A percentile compares a stretch with the other conserved stretches of the same genome.
These are phyloP conservation scores for Hymenotorrendiella dingleyae DNA, from an alignment of 2,329 filamentous ascomycete species.

Conservation along the genomic window DNA sequence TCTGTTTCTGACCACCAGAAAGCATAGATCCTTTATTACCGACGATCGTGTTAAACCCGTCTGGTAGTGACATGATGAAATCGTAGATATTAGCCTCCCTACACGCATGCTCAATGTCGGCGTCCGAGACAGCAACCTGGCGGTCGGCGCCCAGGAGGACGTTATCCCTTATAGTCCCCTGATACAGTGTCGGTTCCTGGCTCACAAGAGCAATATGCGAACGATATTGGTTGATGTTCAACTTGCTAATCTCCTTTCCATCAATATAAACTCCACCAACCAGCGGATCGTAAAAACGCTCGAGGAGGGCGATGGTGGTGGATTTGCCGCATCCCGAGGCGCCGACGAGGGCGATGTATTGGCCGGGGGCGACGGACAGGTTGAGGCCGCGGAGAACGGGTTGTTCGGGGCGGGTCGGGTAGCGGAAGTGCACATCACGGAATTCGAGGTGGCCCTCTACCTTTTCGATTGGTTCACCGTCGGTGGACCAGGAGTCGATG, in stretches of 20 bases:
- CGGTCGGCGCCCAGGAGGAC: slow-evolving; percentile 71
- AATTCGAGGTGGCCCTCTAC: slow-evolving; percentile 82
- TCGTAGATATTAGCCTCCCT: slow-evolving; percentile 90
- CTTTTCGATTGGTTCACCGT: slow-evolving; percentile 55
- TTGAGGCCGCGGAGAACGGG: slow-evolving; percentile 85
- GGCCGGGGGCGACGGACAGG: slow-evolving; percentile 65
- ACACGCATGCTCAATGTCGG: slow-evolving; percentile 70
- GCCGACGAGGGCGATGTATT: slow-evolving; percentile 88
- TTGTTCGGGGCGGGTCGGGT: slow-evolving; percentile 84
- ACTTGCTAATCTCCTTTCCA: slow-evolving; percentile 69
- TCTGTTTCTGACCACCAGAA: slow-evolving; percentile 90
- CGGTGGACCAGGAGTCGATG: slow-evolving; percentile 75
- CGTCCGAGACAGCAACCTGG: slow-evolving; percentile 64
- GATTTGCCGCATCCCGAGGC: slow-evolving; percentile 91
- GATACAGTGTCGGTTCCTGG: slow-evolving; percentile 92
- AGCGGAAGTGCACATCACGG: slow-evolving; percentile 87
- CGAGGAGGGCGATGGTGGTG: slow-evolving; percentile 84
- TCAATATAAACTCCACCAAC: slow-evolving; percentile 77
- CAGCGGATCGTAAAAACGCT: slow-evolving; percentile 90
- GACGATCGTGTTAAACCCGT: slow-evolving; percentile 79
- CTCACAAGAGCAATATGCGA: slow-evolving; percentile 79
- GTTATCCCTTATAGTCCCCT: slow-evolving; percentile 86
- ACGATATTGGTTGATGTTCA: slow-evolving; percentile 85
- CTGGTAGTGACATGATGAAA: slow-evolving; percentile 79
- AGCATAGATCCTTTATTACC: slow-evolving; percentile 82